Evolutionary conservation across 305 asterid genomes (phyloP).

Genomic region (Striga hermonthica): DNA sequence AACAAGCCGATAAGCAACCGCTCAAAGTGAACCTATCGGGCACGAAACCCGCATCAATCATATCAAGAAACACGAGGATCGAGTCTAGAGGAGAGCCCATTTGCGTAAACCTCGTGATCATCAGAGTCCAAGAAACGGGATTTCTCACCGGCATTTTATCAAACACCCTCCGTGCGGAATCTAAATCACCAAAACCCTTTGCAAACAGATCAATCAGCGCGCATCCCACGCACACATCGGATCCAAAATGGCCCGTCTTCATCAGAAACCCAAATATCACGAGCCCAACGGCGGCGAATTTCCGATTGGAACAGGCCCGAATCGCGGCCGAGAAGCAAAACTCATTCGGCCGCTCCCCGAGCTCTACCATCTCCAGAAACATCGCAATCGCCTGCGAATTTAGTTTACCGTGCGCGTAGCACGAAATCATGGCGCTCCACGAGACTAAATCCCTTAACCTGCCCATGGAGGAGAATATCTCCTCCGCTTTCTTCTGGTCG

Average conservation of each 20-base stretch:
- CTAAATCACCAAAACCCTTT: slow-evolving; percentile 66
- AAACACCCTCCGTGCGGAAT: slow-evolving; percentile 57
- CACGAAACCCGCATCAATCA: slow-evolving; percentile 50
- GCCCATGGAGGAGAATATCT: slow-evolving; percentile 57
- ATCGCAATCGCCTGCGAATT: slow-evolving; percentile 44
- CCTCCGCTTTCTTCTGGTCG: slow-evolving; percentile 55
- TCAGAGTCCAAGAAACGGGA: slow-evolving; percentile 75
- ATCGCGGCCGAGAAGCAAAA: slow-evolving; percentile 67
- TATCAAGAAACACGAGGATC: slow-evolving; percentile 49
- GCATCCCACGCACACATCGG: slow-evolving; percentile 86
- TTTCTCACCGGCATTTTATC: slow-evolving; percentile 73
- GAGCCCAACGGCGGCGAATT: slow-evolving; percentile 51
- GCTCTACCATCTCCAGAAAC: slow-evolving; percentile 61
- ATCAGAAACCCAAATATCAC: slow-evolving; percentile 60
- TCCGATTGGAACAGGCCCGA: slow-evolving; percentile 61
- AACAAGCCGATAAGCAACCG: slow-evolving; percentile 72
- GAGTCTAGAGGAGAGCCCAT: slow-evolving; percentile 47
- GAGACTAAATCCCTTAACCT: slow-evolving; percentile 65
- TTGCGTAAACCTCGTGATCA: slow-evolving; percentile 75
- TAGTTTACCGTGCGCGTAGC: slow-evolving; percentile 54
- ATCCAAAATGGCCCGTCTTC: slow-evolving; percentile 66
- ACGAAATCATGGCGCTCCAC: slow-evolving; percentile 91
- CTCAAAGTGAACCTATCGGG: slow-evolving; percentile 77
- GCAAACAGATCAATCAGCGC: slow-evolving; percentile 68
- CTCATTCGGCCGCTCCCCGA: slow-evolving; percentile 70